Evolutionary conservation across 1,284 basidiomycete species (phyloP), one percentile per base, ranked within the genome.

Genomic region (Cutaneotrichosporon spelunceum): DNA sequence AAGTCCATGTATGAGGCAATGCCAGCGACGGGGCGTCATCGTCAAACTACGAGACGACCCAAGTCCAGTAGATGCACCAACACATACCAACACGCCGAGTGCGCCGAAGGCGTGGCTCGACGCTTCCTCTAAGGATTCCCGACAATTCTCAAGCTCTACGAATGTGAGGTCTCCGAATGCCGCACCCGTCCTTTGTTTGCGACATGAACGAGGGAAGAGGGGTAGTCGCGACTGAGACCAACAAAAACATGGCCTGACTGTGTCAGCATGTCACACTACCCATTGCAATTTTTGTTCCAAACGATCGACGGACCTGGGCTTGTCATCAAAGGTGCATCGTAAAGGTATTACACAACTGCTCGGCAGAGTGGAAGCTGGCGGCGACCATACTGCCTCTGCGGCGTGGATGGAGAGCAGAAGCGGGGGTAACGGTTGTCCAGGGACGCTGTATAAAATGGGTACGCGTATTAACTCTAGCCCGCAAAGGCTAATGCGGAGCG

Each of bases 341-440:
- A 56, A 48, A 45, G 55, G 55, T 56, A 56, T 50, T 56, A 56
- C 55, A 56, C 55, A 47, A 34, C 55, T 56, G 55, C 55, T 34
- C 44, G 30, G 44, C 44, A 56, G 44, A 33, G 26, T 50, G 48
- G 26, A 29, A n/a, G 26, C 26, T 27, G 26, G 48, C 24, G 48
- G 48, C 48, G 26, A 50, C 48, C 24, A 29, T 16, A 50, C 24
- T 29, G 48, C 48, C 48, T 50, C 48, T 30, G 48, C 48, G 48
- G 54, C 39, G 39, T 56, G 39, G 39, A 45, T 60, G 69, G 23
- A 13, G 52, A 53, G 52, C 52, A 53, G 52, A 34, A 53, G 34
- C 34, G 34, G 52, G 34, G 52, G 34, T 39, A 53, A 39, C 34
- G 21, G 52, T 14, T 23, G 52, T 53, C 52, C 52, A 9, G 34